Evolutionary conservation across 2,329 filamentous ascomycete species (phyloP).

Genomic region (Fusarium sp.): DNA sequence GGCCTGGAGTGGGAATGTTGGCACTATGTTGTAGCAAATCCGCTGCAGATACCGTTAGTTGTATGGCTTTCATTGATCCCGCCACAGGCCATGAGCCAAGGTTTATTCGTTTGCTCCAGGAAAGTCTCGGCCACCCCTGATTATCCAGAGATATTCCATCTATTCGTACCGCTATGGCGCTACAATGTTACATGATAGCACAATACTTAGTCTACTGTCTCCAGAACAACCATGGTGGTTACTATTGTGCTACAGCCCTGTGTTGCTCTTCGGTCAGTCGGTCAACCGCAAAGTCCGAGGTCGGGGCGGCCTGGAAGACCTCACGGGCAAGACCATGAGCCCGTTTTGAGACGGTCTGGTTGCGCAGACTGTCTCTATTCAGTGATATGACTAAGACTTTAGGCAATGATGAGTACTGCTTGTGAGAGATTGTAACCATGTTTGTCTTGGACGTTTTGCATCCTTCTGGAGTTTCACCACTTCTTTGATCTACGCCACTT

Average conservation of each 20-base stretch:
- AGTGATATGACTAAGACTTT: background rate
- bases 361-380: background rate
- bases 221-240: background rate
- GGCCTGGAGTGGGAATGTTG: background rate
- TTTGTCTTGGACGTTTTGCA: background rate
- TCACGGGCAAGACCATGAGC: constrained; percentile 3
- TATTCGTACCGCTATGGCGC: constrained; percentile 9
- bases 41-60: background rate
- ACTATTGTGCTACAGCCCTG: constrained; percentile 18
- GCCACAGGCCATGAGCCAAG: background rate
- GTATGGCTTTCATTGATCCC: background rate
- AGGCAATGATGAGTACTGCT: background rate
- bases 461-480: background rate
- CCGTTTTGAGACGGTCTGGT: constrained; percentile 18
- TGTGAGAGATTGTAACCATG: background rate
- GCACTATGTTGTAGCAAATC: background rate
- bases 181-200: constrained; percentile 7
- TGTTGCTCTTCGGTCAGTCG: constrained; percentile 12
- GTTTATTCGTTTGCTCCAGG: background rate
- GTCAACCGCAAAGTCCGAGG: constrained; percentile 9
- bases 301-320: constrained; percentile 9
- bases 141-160: background rate
- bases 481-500: background rate
- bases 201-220: constrained; percentile 1
- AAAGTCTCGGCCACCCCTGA: constrained; percentile 1